Percentiles rank a stretch among this genome's conserved stretches.
Conservation (phyloP, 169 alveolate genomes). For the Perkinsus olseni region DNA sequence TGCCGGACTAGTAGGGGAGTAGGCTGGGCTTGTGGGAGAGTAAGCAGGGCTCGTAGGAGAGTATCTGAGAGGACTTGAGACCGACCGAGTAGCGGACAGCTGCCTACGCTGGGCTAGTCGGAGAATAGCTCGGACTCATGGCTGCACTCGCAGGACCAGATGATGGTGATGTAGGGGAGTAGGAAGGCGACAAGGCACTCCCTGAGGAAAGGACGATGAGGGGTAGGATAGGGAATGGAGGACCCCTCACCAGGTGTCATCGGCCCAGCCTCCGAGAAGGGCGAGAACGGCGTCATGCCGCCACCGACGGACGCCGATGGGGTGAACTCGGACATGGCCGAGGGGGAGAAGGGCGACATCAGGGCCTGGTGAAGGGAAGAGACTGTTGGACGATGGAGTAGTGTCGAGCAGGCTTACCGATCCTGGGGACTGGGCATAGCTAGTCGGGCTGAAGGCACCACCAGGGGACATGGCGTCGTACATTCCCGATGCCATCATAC, state of each 20-base stretch:
- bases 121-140: conserved; percentile 48
- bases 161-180: conserved; percentile 42
- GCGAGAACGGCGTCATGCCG: not conserved
- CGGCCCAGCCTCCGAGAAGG: not conserved
- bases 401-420: too few relatives aligned
- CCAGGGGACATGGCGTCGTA: conserved; percentile 62
- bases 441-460: conserved; percentile 61
- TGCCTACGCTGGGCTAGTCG: conserved; percentile 59
- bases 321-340: conserved; percentile 39
- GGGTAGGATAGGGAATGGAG: conserved; percentile 10
- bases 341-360: conserved; percentile 40
- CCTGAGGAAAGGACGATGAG: conserved; percentile 36
- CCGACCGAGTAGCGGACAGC: conserved; percentile 26
- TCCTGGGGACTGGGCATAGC: not conserved
- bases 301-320: conserved; percentile 36
- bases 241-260: not conserved
- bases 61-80: conserved; percentile 31
- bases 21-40: not conserved
- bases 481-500: not conserved
- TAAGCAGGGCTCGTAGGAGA: conserved; percentile 47
- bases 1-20: conserved; percentile 43
- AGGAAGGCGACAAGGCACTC: conserved; percentile 53
- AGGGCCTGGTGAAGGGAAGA: not conserved
- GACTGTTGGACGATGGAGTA: too few relatives aligned
- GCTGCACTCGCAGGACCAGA: conserved; percentile 23